Base-by-base conservation (phyloP, 345 rosid genomes). In the Rhizophora apiculata region DNA sequence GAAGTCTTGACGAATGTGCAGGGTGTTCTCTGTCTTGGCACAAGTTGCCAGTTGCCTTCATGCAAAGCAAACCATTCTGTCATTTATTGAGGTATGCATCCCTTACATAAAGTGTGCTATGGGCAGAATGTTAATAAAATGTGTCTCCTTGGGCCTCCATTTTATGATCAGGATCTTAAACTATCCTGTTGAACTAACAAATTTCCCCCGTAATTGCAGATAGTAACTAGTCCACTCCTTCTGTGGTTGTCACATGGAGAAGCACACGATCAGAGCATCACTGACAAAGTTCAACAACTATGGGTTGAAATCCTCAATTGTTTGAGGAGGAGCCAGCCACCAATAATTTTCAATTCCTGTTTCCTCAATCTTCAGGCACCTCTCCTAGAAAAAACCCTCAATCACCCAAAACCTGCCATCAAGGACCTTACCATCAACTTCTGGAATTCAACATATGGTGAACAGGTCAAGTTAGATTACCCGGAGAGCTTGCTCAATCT, bases 371-470 rank as follows among this genome's bases (percentile, higher is more conserved):
- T 75, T 29, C 86, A 83, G 68, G 86, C 86, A 26, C n/a, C 72
- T 59, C 79, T 82, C 62, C 81, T 87, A 8, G 78, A 82, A 65
- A 83, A 75, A 75, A 72, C 87, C 18, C 85, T 83, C 1, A 74
- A 68, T 72, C 86, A 85, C 69, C 75, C 69, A 22, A 72, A 77
- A 52, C 53, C 76, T 36, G 61, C 81, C 68, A 82, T 85, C 49
- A 72, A 85, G 2, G 75, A 73, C 19, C 73, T 74, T 26, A 80
- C 87, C 70, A 65, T 77, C 3, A 19, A 55, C 54, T 87, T 76
- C 69, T 87, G 85, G 89, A 85, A 87, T 73, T 76, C 80, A 22
- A 79, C 86, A 2, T 85, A 80, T 15, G 84, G 86, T 1, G 54
- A 72, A 67, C 81, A 76, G 74, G 69, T 55, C 36, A 74, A 75